Base-by-base conservation (phyloP, 176 grass and related monocot genomes). In the bread wheat (Triticum aestivum) region DNA sequence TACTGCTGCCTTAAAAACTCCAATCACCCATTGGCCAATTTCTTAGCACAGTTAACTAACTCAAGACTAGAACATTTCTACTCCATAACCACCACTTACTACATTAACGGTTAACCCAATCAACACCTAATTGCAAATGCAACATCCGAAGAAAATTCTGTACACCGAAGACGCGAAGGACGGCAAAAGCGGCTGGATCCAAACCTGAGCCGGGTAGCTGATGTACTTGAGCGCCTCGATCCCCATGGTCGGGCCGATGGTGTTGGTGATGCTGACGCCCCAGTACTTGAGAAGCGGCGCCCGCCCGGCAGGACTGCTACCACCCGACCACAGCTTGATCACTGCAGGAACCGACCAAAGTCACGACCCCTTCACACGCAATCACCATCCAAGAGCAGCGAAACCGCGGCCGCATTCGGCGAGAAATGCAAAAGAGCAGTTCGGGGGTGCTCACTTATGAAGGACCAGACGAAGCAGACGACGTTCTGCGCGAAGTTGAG, bases 181-280 rank as follows among this genome's bases (percentile, higher is more conserved):
- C 32, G 2, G 61, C 30, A 80, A 84, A 17, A 37, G 24, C 51
- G 77, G 80, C 38, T 4, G 4, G 26, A 73, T 47, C 79, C 73
- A 61, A 29, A 91, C 97, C 89, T 97, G 94, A n/a, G 97, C 97
- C 1, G 97, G 97, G 84, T 99, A 97, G 87, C 97, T 99, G 85
- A 99, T 99, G 83, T 92, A 99, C 90, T 93, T 99, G 89, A 94
- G 91, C 6, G 97, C 94, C 89, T 97, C 97, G 62, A 99, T 94
- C 75, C 92, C 97, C 94, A 99, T 91, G 26, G 97, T 86, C 51
- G 97, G 94, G 14, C 97, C 97, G 21, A 97, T 93, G 69, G 97
- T 99, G 83, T 99, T 99, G 54, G 94, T 93, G 88, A 99, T 78
- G 83, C 94, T 93, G 67, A 94, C 92, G 42, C 94, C 90, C 23